Percentiles rank a stretch among this genome's conserved stretches.
Conservation (phyloP, 1,284 basidiomycete species). For the Fistulina hepatica region DNA sequence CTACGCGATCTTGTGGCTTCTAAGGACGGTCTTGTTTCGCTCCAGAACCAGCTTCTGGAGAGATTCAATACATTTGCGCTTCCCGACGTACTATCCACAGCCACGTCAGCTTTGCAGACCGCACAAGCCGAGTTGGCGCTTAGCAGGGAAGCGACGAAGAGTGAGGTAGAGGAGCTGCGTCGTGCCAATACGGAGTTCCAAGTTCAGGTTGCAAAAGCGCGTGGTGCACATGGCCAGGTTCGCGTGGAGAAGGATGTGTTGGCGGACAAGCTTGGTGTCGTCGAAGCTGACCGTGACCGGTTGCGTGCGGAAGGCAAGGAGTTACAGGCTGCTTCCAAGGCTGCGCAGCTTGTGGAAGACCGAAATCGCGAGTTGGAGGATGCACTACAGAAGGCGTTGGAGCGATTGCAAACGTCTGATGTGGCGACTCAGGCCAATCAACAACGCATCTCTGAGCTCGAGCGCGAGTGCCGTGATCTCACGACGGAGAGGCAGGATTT, state of each 20-base stretch:
- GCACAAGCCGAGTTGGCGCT: constrained; percentile 50
- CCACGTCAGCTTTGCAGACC: constrained; percentile 43
- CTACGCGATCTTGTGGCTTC: constrained; percentile 36
- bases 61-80: constrained; percentile 45
- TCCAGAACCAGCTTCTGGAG: constrained; percentile 41
- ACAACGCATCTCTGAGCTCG: constrained; percentile 48
- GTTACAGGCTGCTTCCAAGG: constrained; percentile 32
- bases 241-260: constrained; percentile 73
- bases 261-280: constrained; percentile 43
- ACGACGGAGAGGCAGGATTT: constrained; percentile 41
- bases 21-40: constrained; percentile 36
- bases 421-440: constrained; percentile 46
- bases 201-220: constrained; percentile 60
- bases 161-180: constrained; percentile 59
- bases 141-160: constrained; percentile 42
- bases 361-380: constrained; percentile 56
- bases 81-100: constrained; percentile 46
- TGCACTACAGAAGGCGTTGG: constrained; percentile 56
- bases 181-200: constrained; percentile 56
- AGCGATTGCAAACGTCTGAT: constrained; percentile 59
- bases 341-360: constrained; percentile 34
- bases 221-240: constrained; percentile 61
- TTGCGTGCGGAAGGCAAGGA: constrained; percentile 45
- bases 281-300: constrained; percentile 53
- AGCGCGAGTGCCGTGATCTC: constrained; percentile 45